Percentiles rank a stretch among this genome's conserved stretches.
Conservation (phyloP, 805 yeast genomes). For the Candida broadrunensis region DNA sequence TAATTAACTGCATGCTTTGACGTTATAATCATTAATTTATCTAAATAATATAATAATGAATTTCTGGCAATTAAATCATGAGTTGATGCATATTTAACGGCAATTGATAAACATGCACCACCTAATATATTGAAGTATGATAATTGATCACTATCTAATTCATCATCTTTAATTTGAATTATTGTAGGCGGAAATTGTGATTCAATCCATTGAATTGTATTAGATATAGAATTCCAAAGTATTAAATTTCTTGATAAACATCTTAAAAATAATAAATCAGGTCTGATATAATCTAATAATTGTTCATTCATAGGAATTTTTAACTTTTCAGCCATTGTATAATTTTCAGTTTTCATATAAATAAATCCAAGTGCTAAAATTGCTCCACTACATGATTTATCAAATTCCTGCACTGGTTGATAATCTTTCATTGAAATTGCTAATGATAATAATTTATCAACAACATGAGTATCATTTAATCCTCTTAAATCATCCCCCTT, state of each 20-base stretch:
- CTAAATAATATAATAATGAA: slow-evolving; percentile 54
- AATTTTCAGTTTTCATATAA: slow-evolving; percentile 64
- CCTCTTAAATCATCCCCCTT: slow-evolving; percentile 62
- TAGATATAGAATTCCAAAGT: slow-evolving; percentile 65
- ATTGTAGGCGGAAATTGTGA: slow-evolving; percentile 51
- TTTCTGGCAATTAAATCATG: slow-evolving; percentile 52
- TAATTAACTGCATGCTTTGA: slow-evolving; percentile 43
- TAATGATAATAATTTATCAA: slow-evolving; percentile 55
- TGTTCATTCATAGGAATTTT: slow-evolving; percentile 58
- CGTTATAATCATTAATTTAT: slow-evolving; percentile 44
- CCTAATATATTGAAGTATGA: slow-evolving; percentile 64
- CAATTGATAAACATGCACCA: slow-evolving; percentile 74
- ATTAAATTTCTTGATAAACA: slow-evolving; percentile 63
- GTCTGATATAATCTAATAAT: slow-evolving; percentile 67
- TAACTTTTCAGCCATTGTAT: slow-evolving; percentile 57
- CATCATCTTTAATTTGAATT: slow-evolving; percentile 23
- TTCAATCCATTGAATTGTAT: slow-evolving; percentile 53
- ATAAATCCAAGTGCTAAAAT: slow-evolving; percentile 72
- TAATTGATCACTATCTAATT: slow-evolving; percentile 58
- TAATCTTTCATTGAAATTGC: slow-evolving; percentile 63
- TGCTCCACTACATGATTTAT: slow-evolving; percentile 71
- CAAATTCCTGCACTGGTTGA: slow-evolving; percentile 55
- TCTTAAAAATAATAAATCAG: slow-evolving; percentile 69
- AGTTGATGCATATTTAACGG: slow-evolving; percentile 73
- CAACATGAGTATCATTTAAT: slow-evolving; percentile 59